Evolutionary conservation across 257 asterid genomes (phyloP), one percentile per base, ranked within the genome.

Genomic region (Voacanga thouarsii): DNA sequence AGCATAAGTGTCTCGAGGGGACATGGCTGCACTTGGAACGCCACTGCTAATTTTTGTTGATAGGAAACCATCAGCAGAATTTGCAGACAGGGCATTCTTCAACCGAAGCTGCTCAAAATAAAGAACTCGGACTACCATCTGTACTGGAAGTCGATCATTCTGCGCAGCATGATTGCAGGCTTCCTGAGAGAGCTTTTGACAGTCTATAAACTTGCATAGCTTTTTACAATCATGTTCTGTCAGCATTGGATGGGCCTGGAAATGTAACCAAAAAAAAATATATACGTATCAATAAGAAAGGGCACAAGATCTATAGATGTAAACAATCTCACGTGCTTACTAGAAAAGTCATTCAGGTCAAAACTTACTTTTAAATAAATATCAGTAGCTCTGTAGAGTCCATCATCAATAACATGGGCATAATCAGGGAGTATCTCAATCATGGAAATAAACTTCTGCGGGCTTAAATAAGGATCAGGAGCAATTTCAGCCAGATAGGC

Each of bases 91-190:
- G 12, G 77, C 89, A 69, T 79, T 88, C 87, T 85, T 89, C 77
- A 91, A 63, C 8, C 91, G 84, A 5, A 91, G 80, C 85, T 89
- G 94, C 83, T 91, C 94, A 14, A 77, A 88, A 66, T 86, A 88
- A 5, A 89, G 88, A 50, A 91, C 96, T 50, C 85, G 81, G 67
- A 89, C 88, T 59, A 84, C 88, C 87, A 89, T 60, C 71, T 87
- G 89, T 64, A 86, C 86, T 0, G 94, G 94, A 61, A 91, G 87
- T 72, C 94, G 72, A 70, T 89, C 94, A 43, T 89, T 89, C 49
- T 88, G 94, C 30, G 94, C 91, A 44, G 96, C 94, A 60, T 91
- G 94, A 39, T 86, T 88, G 89, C 91, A 86, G 1, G 92, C 96
- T 73, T 91, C 94, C 81, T 86, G 86, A 24, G 92, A 91, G 12